These are phyloP conservation scores for Solanum paucissectum DNA, from an alignment of 257 asterid genomes.

Conservation along the genomic window DNA sequence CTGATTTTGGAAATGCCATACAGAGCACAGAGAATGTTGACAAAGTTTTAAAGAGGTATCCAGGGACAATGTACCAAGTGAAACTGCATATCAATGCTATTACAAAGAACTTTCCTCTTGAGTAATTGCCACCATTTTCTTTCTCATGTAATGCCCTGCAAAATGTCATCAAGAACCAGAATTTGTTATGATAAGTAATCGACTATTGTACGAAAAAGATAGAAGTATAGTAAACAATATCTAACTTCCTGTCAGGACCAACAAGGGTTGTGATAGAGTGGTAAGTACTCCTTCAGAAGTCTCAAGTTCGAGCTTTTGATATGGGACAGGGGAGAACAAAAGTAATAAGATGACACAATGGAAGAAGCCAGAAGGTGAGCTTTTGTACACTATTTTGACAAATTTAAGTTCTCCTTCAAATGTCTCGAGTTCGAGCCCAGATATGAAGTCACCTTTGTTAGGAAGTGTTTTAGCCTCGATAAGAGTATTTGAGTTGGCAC, in stretches of 20 bases:
- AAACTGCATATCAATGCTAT: conserved; percentile 46
- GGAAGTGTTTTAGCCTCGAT: background rate
- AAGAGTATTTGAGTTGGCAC: background rate
- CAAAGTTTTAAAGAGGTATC: conserved; percentile 31
- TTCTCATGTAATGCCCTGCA: conserved; percentile 68
- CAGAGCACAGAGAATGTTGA: conserved; percentile 47
- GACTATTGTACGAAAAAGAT: background rate
- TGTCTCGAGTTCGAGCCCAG: background rate
- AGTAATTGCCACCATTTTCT: conserved; percentile 6
- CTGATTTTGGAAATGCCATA: conserved; percentile 33
- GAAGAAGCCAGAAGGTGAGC: background rate
- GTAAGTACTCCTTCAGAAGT: background rate
- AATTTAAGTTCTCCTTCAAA: background rate
- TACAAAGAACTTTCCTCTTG: conserved; percentile 48
- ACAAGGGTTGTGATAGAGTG: background rate
- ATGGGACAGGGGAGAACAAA: background rate
- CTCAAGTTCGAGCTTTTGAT: too few species aligned
- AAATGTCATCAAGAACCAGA: background rate
- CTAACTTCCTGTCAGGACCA: background rate
- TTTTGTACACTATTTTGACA: background rate
- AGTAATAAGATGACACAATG: background rate
- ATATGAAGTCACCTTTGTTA: too few species aligned
- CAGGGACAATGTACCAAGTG: conserved; percentile 47
- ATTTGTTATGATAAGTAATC: background rate
- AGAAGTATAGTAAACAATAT: background rate